These are phyloP conservation scores for Komagataella populi DNA, from an alignment of 805 yeast genomes.

Conservation along the genomic window DNA sequence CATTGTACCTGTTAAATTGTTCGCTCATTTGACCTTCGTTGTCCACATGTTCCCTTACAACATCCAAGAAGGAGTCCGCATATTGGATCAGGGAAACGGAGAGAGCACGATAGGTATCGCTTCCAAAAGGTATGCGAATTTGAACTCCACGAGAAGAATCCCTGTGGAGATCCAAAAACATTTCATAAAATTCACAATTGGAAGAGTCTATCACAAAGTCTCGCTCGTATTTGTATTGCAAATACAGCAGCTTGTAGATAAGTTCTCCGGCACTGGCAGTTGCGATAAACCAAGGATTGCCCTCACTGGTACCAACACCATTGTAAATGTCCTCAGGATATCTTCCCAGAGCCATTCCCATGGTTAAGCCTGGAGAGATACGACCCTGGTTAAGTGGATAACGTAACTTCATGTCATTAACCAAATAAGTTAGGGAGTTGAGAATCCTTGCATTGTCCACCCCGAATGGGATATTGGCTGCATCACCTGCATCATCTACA, in stretches of 20 bases:
- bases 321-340: constrained; percentile 89
- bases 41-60: constrained; percentile 46
- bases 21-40: constrained; percentile 70
- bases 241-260: constrained; percentile 38
- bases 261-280: constrained; percentile 60
- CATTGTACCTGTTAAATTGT: constrained; percentile 71
- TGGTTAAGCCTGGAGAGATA: constrained; percentile 17
- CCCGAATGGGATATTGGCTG: constrained; percentile 43
- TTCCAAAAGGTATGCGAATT: constrained; percentile 18
- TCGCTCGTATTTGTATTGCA: constrained; percentile 20
- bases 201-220: constrained; percentile 25
- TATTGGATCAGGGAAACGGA: constrained; percentile 32
- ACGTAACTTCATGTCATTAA: constrained; percentile 54
- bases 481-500: constrained; percentile 17
- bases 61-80: constrained; percentile 55
- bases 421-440: constrained; percentile 49
- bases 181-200: constrained; percentile 9
- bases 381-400: constrained; percentile 62
- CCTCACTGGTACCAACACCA: constrained; percentile 58
- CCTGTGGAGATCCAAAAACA: constrained; percentile 10
- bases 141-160: neutral
- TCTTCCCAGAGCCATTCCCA: constrained; percentile 70
- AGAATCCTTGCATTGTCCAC: constrained; percentile 42
- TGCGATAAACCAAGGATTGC: constrained; percentile 89
- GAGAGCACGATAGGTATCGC: constrained; percentile 31